Percentiles rank a stretch among this genome's conserved stretches.
Evolutionary conservation across 164 flowering plant genomes (phyloP).

Genomic region (Sedum album): DNA sequence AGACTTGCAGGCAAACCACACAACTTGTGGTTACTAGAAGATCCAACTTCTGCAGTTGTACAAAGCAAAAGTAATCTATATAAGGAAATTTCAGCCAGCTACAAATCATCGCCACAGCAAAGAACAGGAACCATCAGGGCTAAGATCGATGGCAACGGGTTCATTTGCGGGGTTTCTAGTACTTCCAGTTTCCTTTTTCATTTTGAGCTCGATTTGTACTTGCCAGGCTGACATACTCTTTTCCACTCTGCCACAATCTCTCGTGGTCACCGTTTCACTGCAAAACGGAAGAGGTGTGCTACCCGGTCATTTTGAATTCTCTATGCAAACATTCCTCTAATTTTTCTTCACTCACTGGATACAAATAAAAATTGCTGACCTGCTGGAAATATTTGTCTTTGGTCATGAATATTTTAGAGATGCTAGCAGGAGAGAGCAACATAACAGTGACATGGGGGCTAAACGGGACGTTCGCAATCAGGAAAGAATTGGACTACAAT

Average conservation of each 20-base stretch:
- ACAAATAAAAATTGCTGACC: not conserved
- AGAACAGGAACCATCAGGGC: not conserved
- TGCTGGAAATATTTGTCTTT: not conserved
- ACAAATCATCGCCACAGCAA: not conserved
- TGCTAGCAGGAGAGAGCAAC: conserved; percentile 43
- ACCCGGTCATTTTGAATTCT: not conserved
- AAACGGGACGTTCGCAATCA: conserved; percentile 28
- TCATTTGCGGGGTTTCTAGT: conserved; percentile 18
- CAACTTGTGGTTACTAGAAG: not conserved
- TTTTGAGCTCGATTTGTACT: conserved; percentile 18
- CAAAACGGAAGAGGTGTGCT: conserved; percentile 29
- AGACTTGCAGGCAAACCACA: not conserved
- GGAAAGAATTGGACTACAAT: conserved; percentile 35
- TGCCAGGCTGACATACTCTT: conserved; percentile 28
- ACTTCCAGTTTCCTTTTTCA: conserved; percentile 23
- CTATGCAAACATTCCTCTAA: not conserved
- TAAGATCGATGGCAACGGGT: conserved; percentile 12
- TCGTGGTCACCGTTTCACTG: conserved; percentile 37
- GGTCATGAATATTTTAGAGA: conserved; percentile 24
- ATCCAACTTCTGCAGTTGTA: not conserved
- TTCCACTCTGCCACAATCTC: conserved; percentile 31
- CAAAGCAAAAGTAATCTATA: no score
- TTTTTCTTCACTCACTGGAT: not conserved
- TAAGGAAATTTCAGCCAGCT: not conserved
- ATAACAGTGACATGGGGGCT: conserved; percentile 47